Base-by-base conservation (phyloP, 441 rosid species). In the Sinapis alba region DNA sequence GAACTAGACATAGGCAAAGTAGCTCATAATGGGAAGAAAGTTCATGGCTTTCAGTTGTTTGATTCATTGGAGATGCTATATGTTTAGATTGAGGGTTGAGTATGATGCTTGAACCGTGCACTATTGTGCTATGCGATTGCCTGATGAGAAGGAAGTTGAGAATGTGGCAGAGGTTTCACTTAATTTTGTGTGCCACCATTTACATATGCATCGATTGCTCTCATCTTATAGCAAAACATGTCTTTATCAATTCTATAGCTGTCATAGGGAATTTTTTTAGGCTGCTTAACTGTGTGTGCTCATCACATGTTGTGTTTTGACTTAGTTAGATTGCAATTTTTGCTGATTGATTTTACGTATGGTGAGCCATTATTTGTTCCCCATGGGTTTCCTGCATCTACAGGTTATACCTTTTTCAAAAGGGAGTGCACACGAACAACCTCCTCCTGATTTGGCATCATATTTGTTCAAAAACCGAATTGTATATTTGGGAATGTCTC, bases 401-500 rank as follows among this genome's bases (percentile, higher is more conserved):
- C 83, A 95, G 99, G 97, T 91, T 69, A 91, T 91, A 81, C 97
- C 99, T 13, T 91, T 78, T 78, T 74, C 88, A 18, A 79, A 83
- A 65, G 97, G 91, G 78, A 84, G 85, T 85, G 93, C 90, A 12
- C 85, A 83, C 80, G 96, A 88, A 82, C 93, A 90, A 78, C 97
- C 98, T 71, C 99, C 98, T 61, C 97, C 97, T 5, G 97, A 93
- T 82, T 81, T 95, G 68, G 94, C 97, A 36, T 93, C 98, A 1
- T 91, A 90, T 84, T 78, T 95, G 79, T 89, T 79, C 83, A 90
- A 89, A 78, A 86, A 89, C 58, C 83, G 91, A 28, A 95, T 95
- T 76, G 96, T 93, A 16, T 90, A 95, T 83, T 77, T 95, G 88
- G 98, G 99, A 68, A 91, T 92, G 98, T 84, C 92, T 68, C 96